Conservation (phyloP, 306 rosid species). For the Quercus suber region DNA sequence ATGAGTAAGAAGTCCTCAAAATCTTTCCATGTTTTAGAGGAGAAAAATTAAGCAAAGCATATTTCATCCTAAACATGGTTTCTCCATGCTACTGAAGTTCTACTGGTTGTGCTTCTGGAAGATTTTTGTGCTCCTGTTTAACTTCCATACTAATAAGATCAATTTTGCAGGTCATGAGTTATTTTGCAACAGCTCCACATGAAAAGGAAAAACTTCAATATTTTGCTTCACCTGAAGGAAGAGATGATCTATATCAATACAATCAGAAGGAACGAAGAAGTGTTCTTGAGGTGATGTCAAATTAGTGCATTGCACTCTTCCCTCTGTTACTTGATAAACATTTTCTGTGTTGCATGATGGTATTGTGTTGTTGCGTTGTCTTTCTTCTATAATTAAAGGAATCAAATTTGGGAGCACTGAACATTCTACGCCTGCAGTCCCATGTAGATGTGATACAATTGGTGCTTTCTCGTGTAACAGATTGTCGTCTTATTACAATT, state of each 20-base stretch:
- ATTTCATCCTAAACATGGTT: constrained; percentile 6
- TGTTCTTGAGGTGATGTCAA: constrained; percentile 74
- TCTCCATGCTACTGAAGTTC: neutral
- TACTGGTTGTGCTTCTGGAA: neutral
- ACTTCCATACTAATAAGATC: constrained; percentile 14
- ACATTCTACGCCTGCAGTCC: neutral
- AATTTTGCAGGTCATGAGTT: constrained; percentile 73
- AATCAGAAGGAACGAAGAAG: constrained; percentile 92
- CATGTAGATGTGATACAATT: neutral
- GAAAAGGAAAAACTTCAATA: constrained; percentile 84
- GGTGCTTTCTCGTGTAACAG: neutral
- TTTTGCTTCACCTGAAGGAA: constrained; percentile 95
- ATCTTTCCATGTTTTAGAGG: neutral
- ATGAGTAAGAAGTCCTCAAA: neutral
- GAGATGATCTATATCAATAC: constrained; percentile 94
- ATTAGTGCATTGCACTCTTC: neutral
- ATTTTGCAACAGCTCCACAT: constrained; percentile 70
- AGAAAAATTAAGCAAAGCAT: neutral
- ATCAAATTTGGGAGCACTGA: neutral
- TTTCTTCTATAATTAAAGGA: neutral
- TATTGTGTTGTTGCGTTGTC: neutral
- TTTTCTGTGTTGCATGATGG: neutral
- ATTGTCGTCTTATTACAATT: neutral
- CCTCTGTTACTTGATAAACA: neutral
- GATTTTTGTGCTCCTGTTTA: constrained; percentile 12